Base-by-base conservation (phyloP, 2,329 filamentous ascomycete species). In the Aspergillus latus region DNA sequence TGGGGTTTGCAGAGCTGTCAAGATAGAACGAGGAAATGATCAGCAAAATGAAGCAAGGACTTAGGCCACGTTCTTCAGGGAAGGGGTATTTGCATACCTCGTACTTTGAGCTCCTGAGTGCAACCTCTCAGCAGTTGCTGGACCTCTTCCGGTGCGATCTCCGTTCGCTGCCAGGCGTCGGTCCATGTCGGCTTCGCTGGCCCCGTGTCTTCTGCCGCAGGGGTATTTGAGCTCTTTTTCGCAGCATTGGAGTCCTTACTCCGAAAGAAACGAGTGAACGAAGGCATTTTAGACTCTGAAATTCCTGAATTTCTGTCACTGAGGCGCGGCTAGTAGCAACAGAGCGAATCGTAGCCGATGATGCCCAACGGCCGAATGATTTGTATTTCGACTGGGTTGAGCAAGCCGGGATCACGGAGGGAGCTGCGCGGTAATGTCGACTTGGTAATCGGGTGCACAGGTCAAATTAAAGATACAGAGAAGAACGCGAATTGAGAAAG, bases 81-180 rank as follows among this genome's bases (percentile, higher is more conserved):
- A 50, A 48, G 57, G 65, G 59, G 43, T 52, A 54, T 54, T 42
- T 21, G 36, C 84, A 66, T 85, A 96, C 93, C 93, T 89, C 92
- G 85, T 59, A 89, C 88, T 78, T 97, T 99, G 74, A 99, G 84
- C 78, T 99, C 94, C 54, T 87, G 82, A 9, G 92, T 95, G 77
- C 92, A 97, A 63, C 87, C 85, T 70, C 87, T 84, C 50, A 97
- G 80, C 60, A 99, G 78, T 70, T 96, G 92, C 67, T 92, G 88
- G 47, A 99, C 87, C 77, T 99, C 94, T 64, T 96, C 91, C 4
- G 92, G 89, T 52, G 90, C 88, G 63, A 99, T 87, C 46, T 87
- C 84, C 53, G 83, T 89, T 68, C 93, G 88, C 60, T 86, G 82
- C 85, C 92, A 99, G 62, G 91, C 89, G 72, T 97, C 89, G 59